Percentiles rank a stretch among this genome's conserved stretches.
Conservation (phyloP, 1,284 basidiomycete genomes). For the Neonothopanus nambi region DNA sequence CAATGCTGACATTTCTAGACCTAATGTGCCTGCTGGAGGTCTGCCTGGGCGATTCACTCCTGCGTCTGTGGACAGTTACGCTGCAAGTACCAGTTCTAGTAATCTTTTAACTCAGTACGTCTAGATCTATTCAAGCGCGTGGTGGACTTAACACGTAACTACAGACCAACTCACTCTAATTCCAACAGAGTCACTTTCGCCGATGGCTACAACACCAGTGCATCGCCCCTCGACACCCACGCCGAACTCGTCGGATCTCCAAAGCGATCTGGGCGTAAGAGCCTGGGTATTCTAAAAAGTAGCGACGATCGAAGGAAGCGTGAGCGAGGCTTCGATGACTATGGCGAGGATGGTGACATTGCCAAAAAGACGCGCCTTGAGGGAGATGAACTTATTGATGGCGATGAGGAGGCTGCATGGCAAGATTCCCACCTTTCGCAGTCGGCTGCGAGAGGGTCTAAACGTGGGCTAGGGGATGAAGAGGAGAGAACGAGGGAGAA, state of each 20-base stretch:
- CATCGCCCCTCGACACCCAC: slow-evolving; percentile 22
- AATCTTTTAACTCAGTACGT: slow-evolving; percentile 8
- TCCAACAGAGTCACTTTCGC: slow-evolving; percentile 23
- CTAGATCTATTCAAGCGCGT: not conserved
- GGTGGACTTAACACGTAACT: slow-evolving; percentile 3
- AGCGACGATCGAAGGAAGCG: slow-evolving; percentile 26
- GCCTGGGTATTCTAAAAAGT: slow-evolving; percentile 22
- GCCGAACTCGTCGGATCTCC: slow-evolving; percentile 12
- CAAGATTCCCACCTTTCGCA: slow-evolving; percentile 25
- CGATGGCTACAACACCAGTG: slow-evolving; percentile 36
- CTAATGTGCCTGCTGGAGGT: slow-evolving; percentile 5
- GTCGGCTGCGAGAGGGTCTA: slow-evolving; percentile 39
- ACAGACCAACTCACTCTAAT: not conserved
- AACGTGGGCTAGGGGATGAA: slow-evolving; percentile 45
- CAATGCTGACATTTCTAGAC: slow-evolving; percentile 9
- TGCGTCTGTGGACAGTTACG: slow-evolving; percentile 5
- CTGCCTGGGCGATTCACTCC: slow-evolving; percentile 7
- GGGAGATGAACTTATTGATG: slow-evolving; percentile 44
- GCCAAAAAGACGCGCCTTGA: slow-evolving; percentile 55
- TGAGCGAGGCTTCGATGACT: slow-evolving; percentile 44
- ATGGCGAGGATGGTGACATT: slow-evolving; percentile 42
- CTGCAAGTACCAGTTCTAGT: slow-evolving; percentile 4
- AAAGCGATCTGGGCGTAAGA: slow-evolving; percentile 29
- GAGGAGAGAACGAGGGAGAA: slow-evolving; percentile 36
- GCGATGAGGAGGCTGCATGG: slow-evolving; percentile 47